Conservation (phyloP, 805 yeast species). For the Lipomyces orientalis region DNA sequence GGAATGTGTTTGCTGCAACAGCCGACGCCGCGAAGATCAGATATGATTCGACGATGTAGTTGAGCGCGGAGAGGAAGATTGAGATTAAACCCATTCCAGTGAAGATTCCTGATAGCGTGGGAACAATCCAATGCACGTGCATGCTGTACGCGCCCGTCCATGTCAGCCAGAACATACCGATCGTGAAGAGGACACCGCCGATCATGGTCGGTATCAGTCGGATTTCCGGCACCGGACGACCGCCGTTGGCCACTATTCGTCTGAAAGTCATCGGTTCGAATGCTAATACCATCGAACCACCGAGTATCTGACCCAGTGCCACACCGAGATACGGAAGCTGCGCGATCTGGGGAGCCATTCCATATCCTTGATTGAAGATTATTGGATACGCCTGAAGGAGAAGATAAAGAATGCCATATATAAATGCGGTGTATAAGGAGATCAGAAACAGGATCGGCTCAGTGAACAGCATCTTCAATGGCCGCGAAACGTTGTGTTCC, state of each 20-base stretch:
- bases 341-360: constrained; percentile 63
- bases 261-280: constrained; percentile 10
- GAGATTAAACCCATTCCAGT: constrained; percentile 71
- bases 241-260: constrained; percentile 18
- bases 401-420: constrained; percentile 49
- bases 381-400: constrained; percentile 48
- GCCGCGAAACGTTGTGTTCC: constrained; percentile 43
- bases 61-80: constrained; percentile 70
- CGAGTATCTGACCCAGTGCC: constrained; percentile 67
- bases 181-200: constrained; percentile 66
- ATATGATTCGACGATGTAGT: constrained; percentile 74
- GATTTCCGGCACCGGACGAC: constrained; percentile 62
- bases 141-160: constrained; percentile 76
- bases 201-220: constrained; percentile 70
- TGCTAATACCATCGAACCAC: constrained; percentile 54
- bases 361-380: constrained; percentile 57
- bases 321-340: constrained; percentile 81
- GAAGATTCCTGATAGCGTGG: constrained; percentile 67
- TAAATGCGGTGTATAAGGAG: constrained; percentile 47
- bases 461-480: constrained; percentile 44
- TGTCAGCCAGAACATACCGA: constrained; percentile 76
- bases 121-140: constrained; percentile 77
- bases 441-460: constrained; percentile 49
- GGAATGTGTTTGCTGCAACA: constrained; percentile 68
- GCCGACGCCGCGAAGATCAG: constrained; percentile 76